phyloP scores from a whole-genome alignment of 495 filamentous ascomycete species.

The Cetradonia linearis region DNA sequence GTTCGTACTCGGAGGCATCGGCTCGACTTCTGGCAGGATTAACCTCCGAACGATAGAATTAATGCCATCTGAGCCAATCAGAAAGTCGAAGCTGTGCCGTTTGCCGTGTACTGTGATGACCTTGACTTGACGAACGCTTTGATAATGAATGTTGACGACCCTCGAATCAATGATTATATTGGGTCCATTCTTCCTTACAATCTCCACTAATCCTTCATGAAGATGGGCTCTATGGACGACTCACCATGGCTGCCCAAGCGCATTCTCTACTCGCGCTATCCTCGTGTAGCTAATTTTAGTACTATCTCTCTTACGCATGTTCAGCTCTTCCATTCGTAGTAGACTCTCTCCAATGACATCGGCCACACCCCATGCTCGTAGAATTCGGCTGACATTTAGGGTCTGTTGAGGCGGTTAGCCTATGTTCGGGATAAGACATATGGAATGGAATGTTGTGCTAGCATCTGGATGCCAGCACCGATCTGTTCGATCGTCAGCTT shows the following conservation, averaged over 20 bases:
- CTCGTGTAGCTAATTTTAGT: constrained; percentile 31
- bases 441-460: not conserved
- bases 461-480: constrained; percentile 24
- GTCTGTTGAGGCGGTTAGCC: constrained; percentile 12
- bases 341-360: constrained; percentile 32
- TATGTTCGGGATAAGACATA: not conserved
- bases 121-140: constrained; percentile 22
- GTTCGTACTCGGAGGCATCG: constrained; percentile 33
- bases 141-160: constrained; percentile 27
- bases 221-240: constrained; percentile 34
- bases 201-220: constrained; percentile 31
- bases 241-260: constrained; percentile 29
- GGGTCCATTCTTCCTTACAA: constrained; percentile 29
- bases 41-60: constrained; percentile 31
- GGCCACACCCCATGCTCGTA: constrained; percentile 28
- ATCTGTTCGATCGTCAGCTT: constrained; percentile 16
- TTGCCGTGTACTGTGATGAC: constrained; percentile 31
- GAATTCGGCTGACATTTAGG: constrained; percentile 17
- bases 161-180: constrained; percentile 31
- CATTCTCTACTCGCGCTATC: constrained; percentile 21
- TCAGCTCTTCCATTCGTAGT: constrained; percentile 33
- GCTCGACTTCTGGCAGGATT: constrained; percentile 31
- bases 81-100: constrained; percentile 31
- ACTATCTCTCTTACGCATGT: constrained; percentile 33
- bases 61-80: constrained; percentile 36